phyloP scores from a whole-genome alignment of 768 basidiomycete species.

The Wakefieldia striispora region DNA sequence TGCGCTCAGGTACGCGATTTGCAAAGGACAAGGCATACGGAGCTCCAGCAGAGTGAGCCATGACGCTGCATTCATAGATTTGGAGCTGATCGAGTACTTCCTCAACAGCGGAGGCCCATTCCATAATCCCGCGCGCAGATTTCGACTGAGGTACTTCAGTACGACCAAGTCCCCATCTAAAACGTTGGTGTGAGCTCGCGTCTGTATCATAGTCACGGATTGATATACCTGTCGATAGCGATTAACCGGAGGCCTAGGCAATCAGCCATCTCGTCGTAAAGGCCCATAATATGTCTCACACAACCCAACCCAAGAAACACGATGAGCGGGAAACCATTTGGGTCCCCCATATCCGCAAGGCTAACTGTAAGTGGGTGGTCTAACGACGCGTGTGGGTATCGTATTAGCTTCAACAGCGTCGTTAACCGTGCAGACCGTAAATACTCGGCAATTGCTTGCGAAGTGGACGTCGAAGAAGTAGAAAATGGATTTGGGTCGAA shows the following conservation, averaged over 20 bases:
- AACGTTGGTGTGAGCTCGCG: slow-evolving; percentile 11
- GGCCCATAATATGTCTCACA: slow-evolving; percentile 90
- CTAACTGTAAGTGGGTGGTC: slow-evolving; percentile 80
- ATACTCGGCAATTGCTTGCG: slow-evolving; percentile 81
- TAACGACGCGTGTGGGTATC: slow-evolving; percentile 74
- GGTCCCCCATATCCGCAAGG: slow-evolving; percentile 87
- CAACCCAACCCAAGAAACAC: slow-evolving; percentile 93
- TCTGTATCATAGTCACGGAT: neutral
- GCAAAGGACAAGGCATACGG: slow-evolving; percentile 92
- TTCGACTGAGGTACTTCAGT: slow-evolving; percentile 67
- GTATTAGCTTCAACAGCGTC: slow-evolving; percentile 72
- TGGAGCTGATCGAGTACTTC: slow-evolving; percentile 82
- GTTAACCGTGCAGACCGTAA: slow-evolving; percentile 85
- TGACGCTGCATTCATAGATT: slow-evolving; percentile 78
- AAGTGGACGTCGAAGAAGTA: slow-evolving; percentile 52
- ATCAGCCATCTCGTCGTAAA: slow-evolving; percentile 96
- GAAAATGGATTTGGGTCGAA: slow-evolving; percentile 29
- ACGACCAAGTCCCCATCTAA: slow-evolving; percentile 89
- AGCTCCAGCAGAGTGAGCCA: slow-evolving; percentile 95
- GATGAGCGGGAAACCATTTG: slow-evolving; percentile 83
- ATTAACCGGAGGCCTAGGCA: slow-evolving; percentile 84
- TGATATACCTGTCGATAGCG: slow-evolving; percentile 81
- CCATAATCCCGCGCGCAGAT: slow-evolving; percentile 74
- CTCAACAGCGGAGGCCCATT: slow-evolving; percentile 90
- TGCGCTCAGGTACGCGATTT: slow-evolving; percentile 67